Evolutionary conservation across 2,329 filamentous ascomycete genomes (phyloP).

Genomic region (Fusarium algeriense): DNA sequence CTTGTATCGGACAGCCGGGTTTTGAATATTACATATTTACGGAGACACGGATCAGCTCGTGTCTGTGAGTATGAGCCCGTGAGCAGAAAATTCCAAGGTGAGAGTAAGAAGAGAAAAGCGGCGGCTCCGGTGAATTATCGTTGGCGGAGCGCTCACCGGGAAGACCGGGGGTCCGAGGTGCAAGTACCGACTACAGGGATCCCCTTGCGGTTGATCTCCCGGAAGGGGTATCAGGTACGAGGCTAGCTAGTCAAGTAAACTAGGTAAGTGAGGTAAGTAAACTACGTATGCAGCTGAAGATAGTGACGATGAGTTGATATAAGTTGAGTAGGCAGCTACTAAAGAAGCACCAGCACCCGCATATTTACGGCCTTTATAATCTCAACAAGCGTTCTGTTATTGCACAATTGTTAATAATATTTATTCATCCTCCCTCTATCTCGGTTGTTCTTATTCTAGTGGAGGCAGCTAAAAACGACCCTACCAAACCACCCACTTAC

Average conservation of each 20-base stretch:
- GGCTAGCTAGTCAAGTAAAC: not conserved
- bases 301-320: slow-evolving; percentile 30
- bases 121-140: slow-evolving; percentile 45
- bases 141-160: slow-evolving; percentile 29
- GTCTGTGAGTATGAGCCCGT: slow-evolving; percentile 2
- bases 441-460: slow-evolving; percentile 10
- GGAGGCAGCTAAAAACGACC: slow-evolving; percentile 15
- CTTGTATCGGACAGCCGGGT: slow-evolving; percentile 34
- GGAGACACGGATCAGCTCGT: slow-evolving; percentile 38
- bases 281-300: slow-evolving; percentile 7
- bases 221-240: slow-evolving; percentile 11
- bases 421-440: not conserved
- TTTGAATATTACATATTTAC: not conserved
- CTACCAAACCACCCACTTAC: slow-evolving; percentile 26
- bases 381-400: not conserved
- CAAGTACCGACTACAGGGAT: slow-evolving; percentile 20
- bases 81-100: slow-evolving; percentile 9
- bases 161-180: not conserved
- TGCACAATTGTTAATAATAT: not conserved
- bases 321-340: not conserved
- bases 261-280: not conserved
- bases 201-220: not conserved
- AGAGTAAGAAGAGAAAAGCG: slow-evolving; percentile 13
- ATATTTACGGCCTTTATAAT: slow-evolving; percentile 12
- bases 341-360: slow-evolving; percentile 18